phyloP scores from a whole-genome alignment of 1,284 basidiomycete genomes.

The Mycosarcoma maydis region DNA sequence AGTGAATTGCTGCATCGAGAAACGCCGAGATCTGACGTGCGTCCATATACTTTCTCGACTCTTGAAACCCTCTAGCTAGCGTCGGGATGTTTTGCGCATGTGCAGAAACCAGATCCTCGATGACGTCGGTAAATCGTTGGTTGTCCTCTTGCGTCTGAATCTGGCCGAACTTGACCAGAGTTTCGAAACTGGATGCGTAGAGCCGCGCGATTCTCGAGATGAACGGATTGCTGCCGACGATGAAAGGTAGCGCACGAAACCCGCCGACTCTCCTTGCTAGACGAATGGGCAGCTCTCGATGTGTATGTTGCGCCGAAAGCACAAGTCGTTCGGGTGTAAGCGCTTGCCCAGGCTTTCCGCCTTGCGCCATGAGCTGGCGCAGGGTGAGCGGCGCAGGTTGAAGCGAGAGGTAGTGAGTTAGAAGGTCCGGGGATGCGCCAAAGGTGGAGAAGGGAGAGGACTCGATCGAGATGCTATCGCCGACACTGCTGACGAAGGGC shows the following conservation, averaged over 20 bases:
- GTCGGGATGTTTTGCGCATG: constrained; percentile 89
- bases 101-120: constrained; percentile 77
- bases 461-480: constrained; percentile 21
- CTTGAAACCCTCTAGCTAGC: constrained; percentile 89
- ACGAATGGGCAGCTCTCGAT: constrained; percentile 64
- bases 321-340: constrained; percentile 56
- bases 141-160: constrained; percentile 78
- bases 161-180: constrained; percentile 75
- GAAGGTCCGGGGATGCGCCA: constrained; percentile 59
- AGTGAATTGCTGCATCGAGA: constrained; percentile 83
- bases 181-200: constrained; percentile 79
- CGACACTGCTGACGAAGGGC: constrained; percentile 22
- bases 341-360: constrained; percentile 52
- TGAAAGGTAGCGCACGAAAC: constrained; percentile 69
- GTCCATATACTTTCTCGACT: constrained; percentile 84
- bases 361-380: constrained; percentile 57
- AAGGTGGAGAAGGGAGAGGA: constrained; percentile 52
- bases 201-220: constrained; percentile 78
- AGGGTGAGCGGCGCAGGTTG: constrained; percentile 60
- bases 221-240: constrained; percentile 89
- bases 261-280: constrained; percentile 61
- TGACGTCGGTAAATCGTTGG: constrained; percentile 74
- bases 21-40: constrained; percentile 79
- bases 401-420: constrained; percentile 51
- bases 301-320: constrained; percentile 59